Conservation (phyloP, 768 basidiomycete species). For the Lactifluus hygrophoroides region DNA sequence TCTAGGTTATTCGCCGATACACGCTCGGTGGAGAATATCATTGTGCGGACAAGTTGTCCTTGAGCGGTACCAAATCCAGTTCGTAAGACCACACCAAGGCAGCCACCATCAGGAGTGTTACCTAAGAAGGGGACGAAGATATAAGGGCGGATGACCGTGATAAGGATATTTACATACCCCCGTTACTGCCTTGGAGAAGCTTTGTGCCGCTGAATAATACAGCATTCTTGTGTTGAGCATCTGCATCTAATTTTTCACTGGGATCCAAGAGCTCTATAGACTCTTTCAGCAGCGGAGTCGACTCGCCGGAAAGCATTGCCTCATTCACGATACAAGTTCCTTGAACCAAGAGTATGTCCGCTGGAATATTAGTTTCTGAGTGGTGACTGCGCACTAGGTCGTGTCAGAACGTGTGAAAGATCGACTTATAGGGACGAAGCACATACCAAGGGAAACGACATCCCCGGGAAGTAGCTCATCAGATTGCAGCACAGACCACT, state of each 20-base stretch:
- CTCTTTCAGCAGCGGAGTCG: constrained; percentile 93
- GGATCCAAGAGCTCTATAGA: constrained; percentile 79
- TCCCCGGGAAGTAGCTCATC: constrained; percentile 91
- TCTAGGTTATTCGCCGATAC: constrained; percentile 95
- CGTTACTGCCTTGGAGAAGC: constrained; percentile 72
- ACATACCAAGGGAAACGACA: constrained; percentile 70
- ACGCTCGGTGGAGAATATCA: constrained; percentile 98
- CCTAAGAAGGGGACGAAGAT: constrained; percentile 25
- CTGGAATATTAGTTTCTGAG: constrained; percentile 83
- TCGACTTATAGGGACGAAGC: neutral
- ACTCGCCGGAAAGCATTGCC: constrained; percentile 98
- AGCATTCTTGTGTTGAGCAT: constrained; percentile 77
- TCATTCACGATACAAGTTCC: constrained; percentile 98
- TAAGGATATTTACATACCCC: constrained; percentile 30
- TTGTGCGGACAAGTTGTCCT: constrained; percentile 93
- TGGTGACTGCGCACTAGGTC: constrained; percentile 46
- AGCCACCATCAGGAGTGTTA: constrained; percentile 84
- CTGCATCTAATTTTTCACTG: constrained; percentile 71
- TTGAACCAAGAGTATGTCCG: constrained; percentile 85
- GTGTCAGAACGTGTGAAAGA: constrained; percentile 4
- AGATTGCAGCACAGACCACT: constrained; percentile 75
- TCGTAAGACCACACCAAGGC: constrained; percentile 84
- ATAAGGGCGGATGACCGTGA: constrained; percentile 2
- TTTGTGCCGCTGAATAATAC: constrained; percentile 97
- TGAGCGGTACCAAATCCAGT: constrained; percentile 98